A percentile compares a stretch with the other conserved stretches of the same genome.
Evolutionary conservation across 257 asterid species (phyloP).

Genomic region (Handroanthus guayacan): DNA sequence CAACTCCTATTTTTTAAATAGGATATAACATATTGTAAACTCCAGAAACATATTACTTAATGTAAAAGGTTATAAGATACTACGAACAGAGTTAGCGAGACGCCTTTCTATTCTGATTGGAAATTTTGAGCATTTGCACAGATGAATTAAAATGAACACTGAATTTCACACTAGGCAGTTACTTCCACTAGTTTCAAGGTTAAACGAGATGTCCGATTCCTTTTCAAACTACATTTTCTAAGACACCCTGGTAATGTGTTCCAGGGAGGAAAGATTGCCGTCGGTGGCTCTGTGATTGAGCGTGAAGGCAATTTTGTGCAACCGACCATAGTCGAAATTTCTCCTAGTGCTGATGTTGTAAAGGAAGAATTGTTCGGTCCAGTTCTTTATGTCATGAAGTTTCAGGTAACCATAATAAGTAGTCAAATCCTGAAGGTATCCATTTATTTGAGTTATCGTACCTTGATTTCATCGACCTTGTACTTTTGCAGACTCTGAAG

Average conservation of each 20-base stretch:
- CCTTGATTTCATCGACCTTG: conserved; percentile 15
- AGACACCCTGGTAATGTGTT: conserved; percentile 27
- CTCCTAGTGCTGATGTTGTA: conserved; percentile 71
- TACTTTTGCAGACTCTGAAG: conserved; percentile 71
- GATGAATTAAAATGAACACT: no score
- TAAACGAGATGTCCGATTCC: neutral
- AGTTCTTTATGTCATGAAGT: conserved; percentile 94
- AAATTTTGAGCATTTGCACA: no score
- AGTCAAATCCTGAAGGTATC: neutral
- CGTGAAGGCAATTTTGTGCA: conserved; percentile 91
- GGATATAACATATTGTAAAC: no score
- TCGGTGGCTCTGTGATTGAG: conserved; percentile 75
- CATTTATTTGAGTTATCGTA: neutral
- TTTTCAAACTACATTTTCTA: neutral
- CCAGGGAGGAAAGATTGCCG: conserved; percentile 89
- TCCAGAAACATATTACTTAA: no score
- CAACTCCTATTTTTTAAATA: no score
- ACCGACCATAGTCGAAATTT: conserved; percentile 91
- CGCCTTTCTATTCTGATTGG: no score
- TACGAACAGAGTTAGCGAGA: no score
- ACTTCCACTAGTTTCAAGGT: no score
- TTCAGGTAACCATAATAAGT: conserved; percentile 60
- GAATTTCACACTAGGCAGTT: no score
- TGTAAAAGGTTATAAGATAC: no score
- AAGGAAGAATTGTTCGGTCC: conserved; percentile 97